These are phyloP conservation scores for Tylopilus subfusipes DNA, from an alignment of 768 basidiomycete genomes.

Conservation along the genomic window DNA sequence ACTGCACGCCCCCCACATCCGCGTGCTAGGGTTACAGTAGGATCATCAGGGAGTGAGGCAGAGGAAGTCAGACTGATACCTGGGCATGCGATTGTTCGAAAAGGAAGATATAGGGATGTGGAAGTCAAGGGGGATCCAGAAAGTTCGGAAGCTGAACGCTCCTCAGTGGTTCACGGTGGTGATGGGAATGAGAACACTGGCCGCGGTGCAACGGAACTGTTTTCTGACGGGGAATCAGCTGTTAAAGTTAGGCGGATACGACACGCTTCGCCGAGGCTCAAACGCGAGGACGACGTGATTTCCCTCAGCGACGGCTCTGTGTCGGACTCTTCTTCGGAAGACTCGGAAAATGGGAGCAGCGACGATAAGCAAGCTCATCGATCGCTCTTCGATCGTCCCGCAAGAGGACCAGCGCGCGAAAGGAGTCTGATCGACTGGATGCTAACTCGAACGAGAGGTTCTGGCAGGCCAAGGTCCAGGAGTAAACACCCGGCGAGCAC, in stretches of 20 bases:
- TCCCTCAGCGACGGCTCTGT: constrained; percentile 21
- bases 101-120: constrained; percentile 31
- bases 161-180: not conserved
- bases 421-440: constrained; percentile 67
- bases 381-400: constrained; percentile 29
- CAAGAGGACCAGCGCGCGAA: constrained; percentile 29
- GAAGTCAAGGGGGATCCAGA: constrained; percentile 63
- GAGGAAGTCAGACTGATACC: constrained; percentile 44
- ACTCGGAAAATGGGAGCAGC: constrained; percentile 14
- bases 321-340: constrained; percentile 10
- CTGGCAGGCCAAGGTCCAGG: constrained; percentile 15
- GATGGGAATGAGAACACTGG: not conserved
- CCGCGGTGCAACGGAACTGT: constrained; percentile 1
- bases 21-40: constrained; percentile 5
- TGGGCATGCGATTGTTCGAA: constrained; percentile 47
- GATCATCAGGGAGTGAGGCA: constrained; percentile 30
- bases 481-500: constrained; percentile 10
- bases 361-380: constrained; percentile 34
- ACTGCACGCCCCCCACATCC: constrained; percentile 9
- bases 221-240: constrained; percentile 15
- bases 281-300: constrained; percentile 16
- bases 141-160: constrained; percentile 43
- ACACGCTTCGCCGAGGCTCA: not conserved
- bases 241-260: constrained; percentile 24
- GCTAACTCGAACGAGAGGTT: constrained; percentile 44